Base-by-base conservation (phyloP, 2,329 filamentous ascomycete species). In the Penicillium sp. region DNA sequence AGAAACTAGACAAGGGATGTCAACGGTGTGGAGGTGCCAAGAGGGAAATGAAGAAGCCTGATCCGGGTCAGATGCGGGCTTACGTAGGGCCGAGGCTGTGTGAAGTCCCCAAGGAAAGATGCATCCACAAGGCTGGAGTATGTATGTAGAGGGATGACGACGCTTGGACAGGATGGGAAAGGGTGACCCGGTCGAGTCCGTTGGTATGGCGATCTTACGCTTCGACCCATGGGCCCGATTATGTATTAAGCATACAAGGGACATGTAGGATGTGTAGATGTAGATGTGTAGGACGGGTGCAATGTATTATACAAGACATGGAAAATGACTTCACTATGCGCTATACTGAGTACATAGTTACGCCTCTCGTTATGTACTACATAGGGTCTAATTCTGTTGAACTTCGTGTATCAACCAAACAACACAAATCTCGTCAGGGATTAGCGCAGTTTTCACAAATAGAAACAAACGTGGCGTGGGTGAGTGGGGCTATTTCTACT, bases 401-500 rank as follows among this genome's bases (percentile, higher is more conserved):
- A 3, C 20, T 23, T n/a, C n/a, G 10, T 4, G 1, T 13, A 32
- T n/a, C 12, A 32, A 32, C 4, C 29, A n/a, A 23, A 23, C 12
- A 33, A 33, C 13, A 35, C 15, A 7, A 13, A 20, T 23, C 13
- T 39, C 23, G 15, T 15, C 43, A 29, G 33, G 37, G 55, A 39
- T 33, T 55, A 57, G 58, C 9, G 37, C 9, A 6, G 23, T 23
- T 23, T 18, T 44, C 42, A 42, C 35, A 46, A 59, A 62, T 64
- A 64, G 61, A 61, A 64, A 54, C 60, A 50, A 56, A 52, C 58
- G 61, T 63, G 61, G 61, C 56, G 59, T 58, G 56, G 58, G 31
- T 37, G 35, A 43, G 37, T 44, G 42, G 44, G 41, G 41, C 31
- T 15, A 10, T 3, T 12, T 6, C 13, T 4, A 23, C 7, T 3